phyloP scores from a whole-genome alignment of 2,329 filamentous ascomycete species.

The Cordyceps farinosa region DNA sequence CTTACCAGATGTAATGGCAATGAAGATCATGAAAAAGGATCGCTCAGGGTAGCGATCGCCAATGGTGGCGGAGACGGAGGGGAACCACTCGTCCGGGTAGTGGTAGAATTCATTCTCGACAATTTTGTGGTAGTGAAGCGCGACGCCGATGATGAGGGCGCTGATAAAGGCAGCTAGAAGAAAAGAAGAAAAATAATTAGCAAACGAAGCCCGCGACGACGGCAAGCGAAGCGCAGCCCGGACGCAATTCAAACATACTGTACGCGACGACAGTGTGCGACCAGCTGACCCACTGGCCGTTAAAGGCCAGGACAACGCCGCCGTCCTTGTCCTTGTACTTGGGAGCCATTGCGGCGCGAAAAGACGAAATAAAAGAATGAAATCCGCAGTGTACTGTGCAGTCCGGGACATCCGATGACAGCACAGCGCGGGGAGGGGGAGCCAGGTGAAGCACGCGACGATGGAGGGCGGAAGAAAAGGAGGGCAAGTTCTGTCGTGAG shows the following conservation, averaged over 20 bases:
- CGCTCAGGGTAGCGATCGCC: constrained; percentile 96
- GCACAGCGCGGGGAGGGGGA: constrained; percentile 1
- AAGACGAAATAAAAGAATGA: constrained; percentile 10
- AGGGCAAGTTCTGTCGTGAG: background rate
- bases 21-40: constrained; percentile 95
- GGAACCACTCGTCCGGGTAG: constrained; percentile 94
- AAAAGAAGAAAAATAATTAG: constrained; percentile 3
- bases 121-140: constrained; percentile 92
- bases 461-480: constrained; percentile 1
- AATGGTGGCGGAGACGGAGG: constrained; percentile 93
- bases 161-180: constrained; percentile 76
- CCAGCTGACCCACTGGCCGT: constrained; percentile 88
- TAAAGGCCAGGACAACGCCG: constrained; percentile 62
- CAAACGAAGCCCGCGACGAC: background rate
- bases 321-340: constrained; percentile 64
- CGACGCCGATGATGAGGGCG: constrained; percentile 75
- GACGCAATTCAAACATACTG: constrained; percentile 46
- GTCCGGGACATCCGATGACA: constrained; percentile 11
- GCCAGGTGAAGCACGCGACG: constrained; percentile 9
- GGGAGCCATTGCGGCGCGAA: constrained; percentile 36
- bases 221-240: background rate
- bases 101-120: constrained; percentile 96
- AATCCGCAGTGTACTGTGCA: constrained; percentile 6
- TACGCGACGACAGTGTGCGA: constrained; percentile 82
- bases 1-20: constrained; percentile 86